Evolutionary conservation across 805 yeast genomes (phyloP).

Genomic region (Kazachstania kunashirensis): DNA sequence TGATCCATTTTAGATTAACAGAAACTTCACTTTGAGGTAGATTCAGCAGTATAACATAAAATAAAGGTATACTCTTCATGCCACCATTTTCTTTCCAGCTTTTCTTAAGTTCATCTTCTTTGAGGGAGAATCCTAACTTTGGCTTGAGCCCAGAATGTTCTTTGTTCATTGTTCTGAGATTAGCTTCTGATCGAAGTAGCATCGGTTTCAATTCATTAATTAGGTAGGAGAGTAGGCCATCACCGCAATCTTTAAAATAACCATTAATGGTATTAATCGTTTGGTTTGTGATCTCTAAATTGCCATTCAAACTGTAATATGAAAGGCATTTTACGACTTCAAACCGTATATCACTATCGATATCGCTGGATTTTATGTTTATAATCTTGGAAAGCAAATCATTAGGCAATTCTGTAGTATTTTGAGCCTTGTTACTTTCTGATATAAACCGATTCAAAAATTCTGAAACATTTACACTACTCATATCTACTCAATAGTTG

Average conservation of each 20-base stretch:
- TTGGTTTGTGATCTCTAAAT: too few relatives aligned
- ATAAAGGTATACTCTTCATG: constrained; percentile 17
- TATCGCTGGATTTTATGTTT: too few relatives aligned
- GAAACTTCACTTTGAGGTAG: constrained; percentile 16
- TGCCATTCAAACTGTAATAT: not conserved
- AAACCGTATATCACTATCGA: too few relatives aligned
- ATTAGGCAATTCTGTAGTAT: too few relatives aligned
- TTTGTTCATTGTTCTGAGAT: not conserved
- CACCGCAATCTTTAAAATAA: too few relatives aligned
- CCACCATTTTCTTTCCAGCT: constrained; percentile 22
- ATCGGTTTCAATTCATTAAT: constrained; percentile 8
- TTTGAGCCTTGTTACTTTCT: too few relatives aligned
- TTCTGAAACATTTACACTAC: too few relatives aligned
- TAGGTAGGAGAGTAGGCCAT: not conserved
- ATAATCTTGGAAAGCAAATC: too few relatives aligned
- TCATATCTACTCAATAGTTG: too few relatives aligned
- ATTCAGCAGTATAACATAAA: constrained; percentile 15
- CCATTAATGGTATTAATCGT: too few relatives aligned
- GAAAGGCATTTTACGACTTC: not conserved
- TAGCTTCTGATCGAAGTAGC: constrained; percentile 5
- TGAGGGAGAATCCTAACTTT: constrained; percentile 8
- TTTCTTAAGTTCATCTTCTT: constrained; percentile 15
- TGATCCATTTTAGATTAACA: constrained; percentile 26
- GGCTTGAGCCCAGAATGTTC: constrained; percentile 11
- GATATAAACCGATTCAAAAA: too few relatives aligned